Evolutionary conservation across 1,284 basidiomycete genomes (phyloP).

Genomic region (Agroathelia rolfsii): DNA sequence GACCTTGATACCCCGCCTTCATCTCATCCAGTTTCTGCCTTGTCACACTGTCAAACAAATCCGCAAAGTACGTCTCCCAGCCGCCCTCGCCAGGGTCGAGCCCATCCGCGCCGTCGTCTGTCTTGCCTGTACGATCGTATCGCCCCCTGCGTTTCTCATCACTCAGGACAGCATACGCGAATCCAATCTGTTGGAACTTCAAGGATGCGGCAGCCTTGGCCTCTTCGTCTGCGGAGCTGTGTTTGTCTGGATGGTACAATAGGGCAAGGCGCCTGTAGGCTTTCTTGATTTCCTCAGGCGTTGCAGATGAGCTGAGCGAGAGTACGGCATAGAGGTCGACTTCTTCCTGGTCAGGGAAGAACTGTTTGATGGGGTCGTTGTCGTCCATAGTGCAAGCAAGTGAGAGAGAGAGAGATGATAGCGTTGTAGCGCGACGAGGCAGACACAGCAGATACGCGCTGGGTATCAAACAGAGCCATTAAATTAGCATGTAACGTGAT

Average conservation of each 20-base stretch:
- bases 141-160: slow-evolving; percentile 66
- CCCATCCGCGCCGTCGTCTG: slow-evolving; percentile 72
- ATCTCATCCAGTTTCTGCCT: slow-evolving; percentile 80
- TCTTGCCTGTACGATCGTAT: slow-evolving; percentile 79
- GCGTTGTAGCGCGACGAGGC: too few species aligned
- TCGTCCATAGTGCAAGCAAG: slow-evolving; percentile 38
- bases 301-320: slow-evolving; percentile 41
- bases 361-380: slow-evolving; percentile 65
- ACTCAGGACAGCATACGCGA: slow-evolving; percentile 79
- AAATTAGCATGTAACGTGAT: too few species aligned
- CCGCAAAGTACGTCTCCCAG: slow-evolving; percentile 90
- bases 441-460: too few species aligned
- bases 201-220: slow-evolving; percentile 54
- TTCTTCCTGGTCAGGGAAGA: slow-evolving; percentile 63
- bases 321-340: slow-evolving; percentile 75
- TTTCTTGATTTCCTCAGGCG: slow-evolving; percentile 63
- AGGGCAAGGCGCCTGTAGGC: slow-evolving; percentile 82
- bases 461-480: too few species aligned
- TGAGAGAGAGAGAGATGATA: too few species aligned
- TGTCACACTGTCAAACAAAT: slow-evolving; percentile 80
- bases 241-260: slow-evolving; percentile 83
- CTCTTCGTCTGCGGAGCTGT: slow-evolving; percentile 48
- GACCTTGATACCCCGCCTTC: slow-evolving; percentile 88
- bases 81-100: slow-evolving; percentile 63
- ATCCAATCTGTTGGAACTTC: slow-evolving; percentile 85